phyloP scores from a whole-genome alignment of 1,284 basidiomycete species.

The Cryptococcus sp. region DNA sequence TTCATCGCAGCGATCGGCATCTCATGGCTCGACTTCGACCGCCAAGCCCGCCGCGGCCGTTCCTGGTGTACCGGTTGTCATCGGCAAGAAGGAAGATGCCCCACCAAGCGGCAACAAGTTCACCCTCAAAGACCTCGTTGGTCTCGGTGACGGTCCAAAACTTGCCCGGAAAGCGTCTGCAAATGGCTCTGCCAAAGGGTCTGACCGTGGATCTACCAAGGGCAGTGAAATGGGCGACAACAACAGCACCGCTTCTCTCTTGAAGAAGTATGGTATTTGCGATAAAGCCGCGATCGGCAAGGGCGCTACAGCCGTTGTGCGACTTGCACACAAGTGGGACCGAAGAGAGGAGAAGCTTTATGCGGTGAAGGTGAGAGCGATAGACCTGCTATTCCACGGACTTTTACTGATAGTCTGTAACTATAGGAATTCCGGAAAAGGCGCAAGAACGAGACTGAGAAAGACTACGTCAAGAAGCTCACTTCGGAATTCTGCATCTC shows the following conservation, averaged over 20 bases:
- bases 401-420: background rate
- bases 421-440: slow-evolving; percentile 92
- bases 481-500: slow-evolving; percentile 99
- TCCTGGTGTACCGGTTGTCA: slow-evolving; percentile 26
- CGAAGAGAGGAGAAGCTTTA: slow-evolving; percentile 96
- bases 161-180: slow-evolving; percentile 69
- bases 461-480: slow-evolving; percentile 99
- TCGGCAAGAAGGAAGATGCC: slow-evolving; percentile 41
- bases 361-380: slow-evolving; percentile 80
- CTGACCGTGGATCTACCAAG: slow-evolving; percentile 47
- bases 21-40: slow-evolving; percentile 25
- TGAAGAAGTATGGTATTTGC: slow-evolving; percentile 96
- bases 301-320: slow-evolving; percentile 94
- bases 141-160: slow-evolving; percentile 61
- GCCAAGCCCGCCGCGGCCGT: slow-evolving; percentile 23
- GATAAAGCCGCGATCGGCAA: slow-evolving; percentile 97
- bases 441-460: slow-evolving; percentile 96
- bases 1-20: slow-evolving; percentile 31
- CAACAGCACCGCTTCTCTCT: slow-evolving; percentile 55
- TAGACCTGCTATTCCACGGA: background rate
- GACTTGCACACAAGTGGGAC: slow-evolving; percentile 98
- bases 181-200: slow-evolving; percentile 61
- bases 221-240: slow-evolving; percentile 47
- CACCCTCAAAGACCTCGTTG: slow-evolving; percentile 77
- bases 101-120: slow-evolving; percentile 66